These are phyloP conservation scores for Aspergillus funiculosus DNA, from an alignment of 495 filamentous ascomycete genomes.

Conservation along the genomic window DNA sequence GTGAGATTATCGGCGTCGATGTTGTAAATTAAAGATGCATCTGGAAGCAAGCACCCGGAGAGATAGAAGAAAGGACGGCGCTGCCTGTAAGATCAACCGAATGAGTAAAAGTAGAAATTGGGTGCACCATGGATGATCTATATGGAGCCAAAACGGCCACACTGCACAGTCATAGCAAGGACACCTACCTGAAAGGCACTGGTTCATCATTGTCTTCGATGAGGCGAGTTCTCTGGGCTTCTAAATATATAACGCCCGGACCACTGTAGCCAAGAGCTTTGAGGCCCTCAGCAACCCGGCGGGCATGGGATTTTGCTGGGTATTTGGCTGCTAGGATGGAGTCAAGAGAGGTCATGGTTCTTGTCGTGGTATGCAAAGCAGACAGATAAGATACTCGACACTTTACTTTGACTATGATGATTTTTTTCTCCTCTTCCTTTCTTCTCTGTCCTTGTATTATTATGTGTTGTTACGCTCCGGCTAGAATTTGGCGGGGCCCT, in stretches of 20 bases:
- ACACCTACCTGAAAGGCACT: slow-evolving; percentile 65
- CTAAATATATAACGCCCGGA: slow-evolving; percentile 64
- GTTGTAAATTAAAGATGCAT: slow-evolving; percentile 79
- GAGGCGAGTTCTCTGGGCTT: slow-evolving; percentile 70
- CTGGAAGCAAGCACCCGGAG: slow-evolving; percentile 76
- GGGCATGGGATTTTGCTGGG: slow-evolving; percentile 87
- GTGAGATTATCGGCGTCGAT: slow-evolving; percentile 65
- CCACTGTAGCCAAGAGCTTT: slow-evolving; percentile 28
- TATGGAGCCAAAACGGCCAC: too few species aligned
- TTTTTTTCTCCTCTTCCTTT: too few species aligned
- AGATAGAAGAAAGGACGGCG: slow-evolving; percentile 94
- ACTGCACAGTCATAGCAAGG: too few species aligned
- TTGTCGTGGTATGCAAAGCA: neutral
- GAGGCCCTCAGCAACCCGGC: slow-evolving; percentile 73
- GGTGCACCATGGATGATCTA: neutral
- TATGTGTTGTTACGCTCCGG: too few species aligned
- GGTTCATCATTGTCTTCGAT: slow-evolving; percentile 79
- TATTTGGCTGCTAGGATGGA: slow-evolving; percentile 67
- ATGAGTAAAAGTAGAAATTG: neutral
- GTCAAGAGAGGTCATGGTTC: slow-evolving; percentile 36
- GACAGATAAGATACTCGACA: too few species aligned
- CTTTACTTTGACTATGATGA: too few species aligned
- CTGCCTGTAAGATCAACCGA: slow-evolving; percentile 47
- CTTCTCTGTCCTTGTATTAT: neutral
- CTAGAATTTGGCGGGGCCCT: slow-evolving; percentile 2